Conservation (phyloP, 441 rosid genomes). For the Adansonia rubrostipa region DNA sequence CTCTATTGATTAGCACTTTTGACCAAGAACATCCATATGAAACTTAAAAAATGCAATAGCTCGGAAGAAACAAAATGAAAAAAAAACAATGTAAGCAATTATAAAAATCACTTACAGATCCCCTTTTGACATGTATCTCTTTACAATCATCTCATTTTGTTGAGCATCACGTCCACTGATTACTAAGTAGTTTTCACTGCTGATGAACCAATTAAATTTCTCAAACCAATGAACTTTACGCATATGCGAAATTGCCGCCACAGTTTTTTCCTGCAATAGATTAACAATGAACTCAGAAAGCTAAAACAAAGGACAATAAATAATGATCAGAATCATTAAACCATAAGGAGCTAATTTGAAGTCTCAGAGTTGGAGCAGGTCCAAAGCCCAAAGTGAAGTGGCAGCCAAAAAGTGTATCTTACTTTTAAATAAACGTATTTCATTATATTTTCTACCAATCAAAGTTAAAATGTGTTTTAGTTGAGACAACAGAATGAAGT, state of each 20-base stretch:
- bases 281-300: conserved; percentile 16
- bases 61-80: background rate
- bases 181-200: conserved; percentile 91
- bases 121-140: conserved; percentile 99
- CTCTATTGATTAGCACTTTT: background rate
- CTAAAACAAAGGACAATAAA: background rate
- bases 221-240: conserved; percentile 99
- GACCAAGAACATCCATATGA: background rate
- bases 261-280: conserved; percentile 78
- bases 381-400: conserved; percentile 8
- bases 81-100: conserved; percentile 1
- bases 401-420: conserved; percentile 12
- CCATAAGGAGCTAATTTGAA: conserved; percentile 2
- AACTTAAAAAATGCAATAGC: conserved; percentile 5
- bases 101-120: conserved; percentile 72
- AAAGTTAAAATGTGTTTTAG: background rate
- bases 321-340: conserved; percentile 1
- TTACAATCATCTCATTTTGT: conserved; percentile 97
- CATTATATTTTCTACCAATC: conserved; percentile 11
- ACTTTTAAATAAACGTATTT: background rate
- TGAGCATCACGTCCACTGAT: conserved; percentile 98
- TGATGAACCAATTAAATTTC: conserved; percentile 97
- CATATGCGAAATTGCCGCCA: conserved; percentile 89
- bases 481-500: conserved; percentile 18
- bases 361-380: conserved; percentile 1